A percentile compares a stretch with the other conserved stretches of the same genome.
These are phyloP conservation scores for Astrocystis sublimbata DNA, from an alignment of 495 filamentous ascomycete genomes.

Conservation along the genomic window DNA sequence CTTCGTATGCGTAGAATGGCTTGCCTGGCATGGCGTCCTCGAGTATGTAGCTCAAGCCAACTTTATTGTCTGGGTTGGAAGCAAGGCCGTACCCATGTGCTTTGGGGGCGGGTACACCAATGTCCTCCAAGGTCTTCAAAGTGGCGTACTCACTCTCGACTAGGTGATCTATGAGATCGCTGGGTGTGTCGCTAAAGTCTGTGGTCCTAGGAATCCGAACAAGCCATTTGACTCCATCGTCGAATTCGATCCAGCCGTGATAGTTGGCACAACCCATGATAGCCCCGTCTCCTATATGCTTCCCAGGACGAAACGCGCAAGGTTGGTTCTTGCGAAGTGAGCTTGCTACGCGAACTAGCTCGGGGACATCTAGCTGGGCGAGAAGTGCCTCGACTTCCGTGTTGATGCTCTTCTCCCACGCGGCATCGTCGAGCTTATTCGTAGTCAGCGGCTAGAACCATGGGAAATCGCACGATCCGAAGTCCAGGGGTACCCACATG, in stretches of 20 bases:
- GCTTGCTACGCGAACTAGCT: conserved; percentile 14
- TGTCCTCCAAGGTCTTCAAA: conserved; percentile 19
- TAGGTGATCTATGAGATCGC: conserved; percentile 19
- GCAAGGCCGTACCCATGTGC: conserved; percentile 20
- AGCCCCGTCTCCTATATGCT: neutral
- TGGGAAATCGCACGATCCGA: neutral
- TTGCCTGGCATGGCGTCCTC: conserved; percentile 9
- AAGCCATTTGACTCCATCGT: conserved; percentile 25
- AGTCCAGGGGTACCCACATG: neutral
- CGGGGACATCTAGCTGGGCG: conserved; percentile 13
- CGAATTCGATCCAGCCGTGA: conserved; percentile 22
- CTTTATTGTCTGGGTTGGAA: conserved; percentile 22
- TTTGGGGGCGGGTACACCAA: conserved; percentile 20
- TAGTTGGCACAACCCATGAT: conserved; percentile 24
- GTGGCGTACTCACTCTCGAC: conserved; percentile 28
- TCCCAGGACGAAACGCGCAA: conserved; percentile 11
- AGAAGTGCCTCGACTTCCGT: conserved; percentile 14
- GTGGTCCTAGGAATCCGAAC: conserved; percentile 21
- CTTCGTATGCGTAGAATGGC: neutral
- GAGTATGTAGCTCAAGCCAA: neutral
- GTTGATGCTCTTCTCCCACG: conserved; percentile 13
- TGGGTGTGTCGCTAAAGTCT: conserved; percentile 16
- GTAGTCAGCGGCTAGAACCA: neutral
- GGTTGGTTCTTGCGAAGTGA: conserved; percentile 12
- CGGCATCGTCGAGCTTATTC: conserved; percentile 4